A percentile compares a stretch with the other conserved stretches of the same genome.
phyloP scores from a whole-genome alignment of 208 protist genomes.

The Crithidia sp. region DNA sequence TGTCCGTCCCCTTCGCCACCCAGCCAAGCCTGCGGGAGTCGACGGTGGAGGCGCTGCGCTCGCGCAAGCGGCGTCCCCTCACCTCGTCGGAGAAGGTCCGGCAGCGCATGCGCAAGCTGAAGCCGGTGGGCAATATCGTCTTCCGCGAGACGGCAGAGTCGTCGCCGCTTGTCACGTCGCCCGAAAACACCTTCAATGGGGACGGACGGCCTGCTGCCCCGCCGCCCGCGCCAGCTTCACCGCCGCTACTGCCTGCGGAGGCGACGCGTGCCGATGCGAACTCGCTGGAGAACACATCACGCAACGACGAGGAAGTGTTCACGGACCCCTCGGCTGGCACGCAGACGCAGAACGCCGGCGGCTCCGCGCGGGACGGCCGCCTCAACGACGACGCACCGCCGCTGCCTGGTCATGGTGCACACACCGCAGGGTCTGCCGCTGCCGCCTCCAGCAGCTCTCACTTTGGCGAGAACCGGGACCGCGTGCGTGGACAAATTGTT shows the following conservation, averaged over 20 bases:
- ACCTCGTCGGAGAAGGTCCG: slow-evolving; percentile 25
- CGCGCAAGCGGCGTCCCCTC: slow-evolving; percentile 20
- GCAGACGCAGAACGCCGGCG: slow-evolving; percentile 2
- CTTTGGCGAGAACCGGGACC: background rate
- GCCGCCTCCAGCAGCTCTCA: background rate
- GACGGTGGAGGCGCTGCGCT: slow-evolving; percentile 16
- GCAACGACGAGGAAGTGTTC: slow-evolving; percentile 3
- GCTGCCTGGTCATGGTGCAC: background rate
- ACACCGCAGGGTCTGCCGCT: background rate
- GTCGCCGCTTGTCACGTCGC: background rate
- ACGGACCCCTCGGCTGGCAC: slow-evolving; percentile 4
- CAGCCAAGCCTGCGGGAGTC: slow-evolving; percentile 10
- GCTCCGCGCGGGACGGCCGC: slow-evolving; percentile 7
- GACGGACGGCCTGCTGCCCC: background rate
- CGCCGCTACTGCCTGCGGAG: background rate
- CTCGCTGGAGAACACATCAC: slow-evolving; percentile 3
- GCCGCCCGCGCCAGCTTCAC: background rate
- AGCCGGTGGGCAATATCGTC: slow-evolving; percentile 45
- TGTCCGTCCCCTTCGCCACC: background rate
- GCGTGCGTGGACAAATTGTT: background rate
- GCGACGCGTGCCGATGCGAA: background rate
- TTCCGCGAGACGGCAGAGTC: slow-evolving; percentile 30
- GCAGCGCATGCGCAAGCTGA: slow-evolving; percentile 39
- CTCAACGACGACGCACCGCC: background rate
- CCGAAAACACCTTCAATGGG: background rate